These are phyloP conservation scores for Diversispora eburnea DNA, from an alignment of 192 early-diverging fungal genomes.

Conservation along the genomic window DNA sequence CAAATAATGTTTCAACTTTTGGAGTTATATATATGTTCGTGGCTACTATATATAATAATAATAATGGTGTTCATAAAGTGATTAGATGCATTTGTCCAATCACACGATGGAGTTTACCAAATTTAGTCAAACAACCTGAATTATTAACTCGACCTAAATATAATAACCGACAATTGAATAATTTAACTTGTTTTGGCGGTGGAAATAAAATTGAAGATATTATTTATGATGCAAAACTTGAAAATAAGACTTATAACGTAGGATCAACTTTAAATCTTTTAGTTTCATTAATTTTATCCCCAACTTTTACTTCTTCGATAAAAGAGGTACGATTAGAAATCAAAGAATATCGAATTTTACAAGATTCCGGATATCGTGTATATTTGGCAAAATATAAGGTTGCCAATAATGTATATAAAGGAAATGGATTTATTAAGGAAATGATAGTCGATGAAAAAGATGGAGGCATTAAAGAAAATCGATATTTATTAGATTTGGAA, in stretches of 20 bases:
- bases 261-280: too few species aligned
- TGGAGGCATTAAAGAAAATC: not conserved
- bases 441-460: not conserved
- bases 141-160: too few species aligned
- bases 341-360: not conserved
- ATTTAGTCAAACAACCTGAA: too few species aligned
- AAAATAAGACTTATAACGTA: too few species aligned
- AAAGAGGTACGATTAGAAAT: not conserved
- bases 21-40: not conserved
- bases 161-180: too few species aligned
- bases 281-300: not conserved
- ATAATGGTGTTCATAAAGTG: too few species aligned
- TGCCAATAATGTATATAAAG: not conserved
- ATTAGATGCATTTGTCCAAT: too few species aligned
- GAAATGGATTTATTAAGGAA: not conserved
- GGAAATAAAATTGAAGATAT: too few species aligned
- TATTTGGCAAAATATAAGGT: not conserved
- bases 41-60: not conserved
- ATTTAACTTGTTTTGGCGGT: too few species aligned
- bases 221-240: too few species aligned
- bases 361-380: not conserved
- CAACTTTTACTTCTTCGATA: not conserved
- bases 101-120: too few species aligned
- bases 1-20: not conserved
- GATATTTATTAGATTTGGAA: not conserved